Percentiles rank a stretch among this genome's conserved stretches.
These are phyloP conservation scores for Draba incana DNA, from an alignment of 345 rosid species.

Conservation along the genomic window DNA sequence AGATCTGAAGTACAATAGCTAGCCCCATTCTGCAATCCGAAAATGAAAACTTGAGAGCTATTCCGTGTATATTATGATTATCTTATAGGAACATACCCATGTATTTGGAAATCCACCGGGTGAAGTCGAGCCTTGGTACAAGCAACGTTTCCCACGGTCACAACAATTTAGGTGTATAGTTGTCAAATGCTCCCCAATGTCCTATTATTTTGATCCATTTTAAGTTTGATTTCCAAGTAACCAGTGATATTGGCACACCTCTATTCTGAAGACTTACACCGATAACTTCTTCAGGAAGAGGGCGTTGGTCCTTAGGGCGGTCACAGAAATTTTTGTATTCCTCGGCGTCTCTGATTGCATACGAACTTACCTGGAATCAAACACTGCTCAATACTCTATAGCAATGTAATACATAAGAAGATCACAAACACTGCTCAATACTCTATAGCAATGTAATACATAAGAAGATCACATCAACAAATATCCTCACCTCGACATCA, in stretches of 20 bases:
- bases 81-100: constrained; percentile 54
- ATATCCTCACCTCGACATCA: constrained; percentile 76
- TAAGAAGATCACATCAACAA: constrained; percentile 37
- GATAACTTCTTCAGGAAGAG: constrained; percentile 84
- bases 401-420: constrained; percentile 4
- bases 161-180: constrained; percentile 71
- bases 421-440: constrained; percentile 11
- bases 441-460: neutral
- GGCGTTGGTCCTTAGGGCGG: constrained; percentile 83
- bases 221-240: neutral
- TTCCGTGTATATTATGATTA: neutral
- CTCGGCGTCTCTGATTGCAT: constrained; percentile 81
- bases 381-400: neutral
- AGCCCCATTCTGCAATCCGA: constrained; percentile 61
- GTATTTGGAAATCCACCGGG: constrained; percentile 83
- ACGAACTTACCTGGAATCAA: constrained; percentile 59
- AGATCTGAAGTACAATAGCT: constrained; percentile 84
- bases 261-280: constrained; percentile 42
- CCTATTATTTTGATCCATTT: constrained; percentile 40
- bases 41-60: neutral
- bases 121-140: constrained; percentile 84
- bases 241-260: no score
- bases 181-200: constrained; percentile 79
- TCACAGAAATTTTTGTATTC: constrained; percentile 92
- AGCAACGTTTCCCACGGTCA: constrained; percentile 81